Evolutionary conservation across 1,139 yeast genomes (phyloP), one percentile per base, ranked within the genome.

Genomic region (Blastobotrys ciferrii): DNA sequence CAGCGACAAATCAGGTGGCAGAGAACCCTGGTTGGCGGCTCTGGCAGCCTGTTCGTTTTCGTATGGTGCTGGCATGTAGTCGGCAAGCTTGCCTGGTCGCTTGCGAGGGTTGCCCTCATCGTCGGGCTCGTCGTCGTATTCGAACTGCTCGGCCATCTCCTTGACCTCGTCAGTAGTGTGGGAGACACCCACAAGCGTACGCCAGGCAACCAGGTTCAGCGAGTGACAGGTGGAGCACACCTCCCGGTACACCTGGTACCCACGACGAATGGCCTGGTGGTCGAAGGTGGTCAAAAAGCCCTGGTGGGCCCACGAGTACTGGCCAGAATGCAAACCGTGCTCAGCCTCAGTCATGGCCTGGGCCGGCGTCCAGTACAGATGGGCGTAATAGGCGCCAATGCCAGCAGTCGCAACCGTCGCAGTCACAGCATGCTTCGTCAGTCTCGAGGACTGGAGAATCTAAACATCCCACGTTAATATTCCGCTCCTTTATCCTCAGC

Each of bases 141-240:
- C 98, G 69, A 87, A 85, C 73, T 89, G 96, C 72, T 87, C 97
- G 63, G 95, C 91, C 84, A 92, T 83, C 32, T 80, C 95, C 74
- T 87, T 87, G 62, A 86, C 97, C 74, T 92, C 99, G 54, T 81
- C 67, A 62, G 89, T 78, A 55, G 95, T 82, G 77, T 92, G 98
- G 47, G 97, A 87, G 45, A 92, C 98, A 71, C 95, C 98, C 60
- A 94, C 97, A 65, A 92, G 75, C 65, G 91, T 87, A 81, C 98
- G 88, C 99, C 99, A 92, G 47, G 98, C 96, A 61, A 94, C 87
- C 77, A 96, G 85, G 69, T 89, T 92, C 65, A 92, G 76, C 25
- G 98, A 91, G 75, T 92, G 99, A 74, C 99, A 92, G 53, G 98
- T 92, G 53, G 98, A 95, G 79, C 99, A 92, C 53, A 92, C 98